Conservation (phyloP, 1,284 basidiomycete genomes). For the Fomitopsis betulina region DNA sequence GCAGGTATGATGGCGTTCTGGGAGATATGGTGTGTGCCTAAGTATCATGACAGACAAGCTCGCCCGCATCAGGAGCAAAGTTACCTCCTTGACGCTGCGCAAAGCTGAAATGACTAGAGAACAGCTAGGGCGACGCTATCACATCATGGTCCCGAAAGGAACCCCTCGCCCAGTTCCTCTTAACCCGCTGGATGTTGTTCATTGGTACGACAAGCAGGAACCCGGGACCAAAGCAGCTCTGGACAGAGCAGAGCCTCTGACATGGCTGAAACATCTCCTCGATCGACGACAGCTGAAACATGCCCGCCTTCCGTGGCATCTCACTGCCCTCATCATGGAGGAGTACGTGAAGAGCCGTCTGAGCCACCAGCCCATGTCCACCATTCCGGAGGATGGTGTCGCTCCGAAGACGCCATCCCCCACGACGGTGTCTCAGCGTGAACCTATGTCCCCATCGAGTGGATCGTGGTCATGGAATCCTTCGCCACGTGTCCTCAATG, state of each 20-base stretch:
- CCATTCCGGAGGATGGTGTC: conserved; percentile 38
- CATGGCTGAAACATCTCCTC: conserved; percentile 63
- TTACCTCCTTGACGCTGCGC: conserved; percentile 47
- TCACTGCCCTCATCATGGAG: conserved; percentile 65
- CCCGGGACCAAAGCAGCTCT: conserved; percentile 40
- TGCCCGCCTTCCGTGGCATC: conserved; percentile 48
- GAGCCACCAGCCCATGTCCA: conserved; percentile 37
- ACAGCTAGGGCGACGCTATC: conserved; percentile 62
- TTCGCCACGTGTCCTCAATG: conserved; percentile 35
- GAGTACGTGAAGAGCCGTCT: conserved; percentile 46
- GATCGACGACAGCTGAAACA: conserved; percentile 36
- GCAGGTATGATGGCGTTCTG: conserved; percentile 13
- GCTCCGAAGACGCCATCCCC: conserved; percentile 24
- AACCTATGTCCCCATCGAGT: conserved; percentile 29
- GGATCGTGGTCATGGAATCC: conserved; percentile 25
- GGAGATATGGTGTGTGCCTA: neutral
- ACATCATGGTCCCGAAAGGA: conserved; percentile 40
- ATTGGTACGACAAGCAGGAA: conserved; percentile 55
- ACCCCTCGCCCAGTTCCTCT: conserved; percentile 29
- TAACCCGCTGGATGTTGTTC: conserved; percentile 45
- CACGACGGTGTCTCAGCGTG: conserved; percentile 13
- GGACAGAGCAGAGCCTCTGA: conserved; percentile 59
- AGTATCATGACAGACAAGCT: conserved; percentile 48
- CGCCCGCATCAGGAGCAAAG: conserved; percentile 43
- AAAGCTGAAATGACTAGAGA: conserved; percentile 65